phyloP scores from a whole-genome alignment of 371 early-diverging fungal species.

The Encephalitozoon hellem region DNA sequence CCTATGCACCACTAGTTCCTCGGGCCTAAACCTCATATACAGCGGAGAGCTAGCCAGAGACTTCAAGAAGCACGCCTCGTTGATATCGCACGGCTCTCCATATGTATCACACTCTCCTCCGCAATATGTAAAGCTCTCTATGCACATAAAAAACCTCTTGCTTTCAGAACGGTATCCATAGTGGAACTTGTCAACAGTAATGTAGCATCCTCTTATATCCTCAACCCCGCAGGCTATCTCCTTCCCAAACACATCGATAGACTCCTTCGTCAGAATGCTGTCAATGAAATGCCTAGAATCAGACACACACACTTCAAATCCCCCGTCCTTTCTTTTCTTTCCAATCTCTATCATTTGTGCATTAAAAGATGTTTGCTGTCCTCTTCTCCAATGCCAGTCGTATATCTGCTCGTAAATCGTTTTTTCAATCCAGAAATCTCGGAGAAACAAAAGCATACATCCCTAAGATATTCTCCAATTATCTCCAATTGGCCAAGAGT shows the following conservation, averaged over 20 bases:
- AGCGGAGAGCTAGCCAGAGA: background rate
- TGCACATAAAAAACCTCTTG: slow-evolving; percentile 7
- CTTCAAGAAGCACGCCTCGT: background rate
- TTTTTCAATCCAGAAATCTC: slow-evolving; percentile 14
- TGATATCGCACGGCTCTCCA: slow-evolving; percentile 18
- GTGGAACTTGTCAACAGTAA: background rate
- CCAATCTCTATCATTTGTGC: background rate
- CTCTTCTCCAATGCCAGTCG: background rate
- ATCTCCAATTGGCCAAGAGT: background rate
- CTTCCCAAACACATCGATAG: background rate
- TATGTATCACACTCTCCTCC: slow-evolving; percentile 11
- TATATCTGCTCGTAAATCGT: background rate
- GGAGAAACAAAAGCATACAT: background rate
- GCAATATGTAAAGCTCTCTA: slow-evolving; percentile 16
- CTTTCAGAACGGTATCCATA: background rate
- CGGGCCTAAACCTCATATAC: background rate
- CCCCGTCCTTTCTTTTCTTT: background rate
- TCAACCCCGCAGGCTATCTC: background rate
- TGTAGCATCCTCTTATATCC: slow-evolving; percentile 21
- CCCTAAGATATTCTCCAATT: background rate
- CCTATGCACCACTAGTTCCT: background rate
- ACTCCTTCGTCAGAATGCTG: background rate
- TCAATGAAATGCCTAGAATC: slow-evolving; percentile 6
- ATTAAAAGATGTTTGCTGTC: background rate
- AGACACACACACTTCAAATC: background rate